Conservation (phyloP, 176 grass and related monocot species). For the Zoysia japonica region DNA sequence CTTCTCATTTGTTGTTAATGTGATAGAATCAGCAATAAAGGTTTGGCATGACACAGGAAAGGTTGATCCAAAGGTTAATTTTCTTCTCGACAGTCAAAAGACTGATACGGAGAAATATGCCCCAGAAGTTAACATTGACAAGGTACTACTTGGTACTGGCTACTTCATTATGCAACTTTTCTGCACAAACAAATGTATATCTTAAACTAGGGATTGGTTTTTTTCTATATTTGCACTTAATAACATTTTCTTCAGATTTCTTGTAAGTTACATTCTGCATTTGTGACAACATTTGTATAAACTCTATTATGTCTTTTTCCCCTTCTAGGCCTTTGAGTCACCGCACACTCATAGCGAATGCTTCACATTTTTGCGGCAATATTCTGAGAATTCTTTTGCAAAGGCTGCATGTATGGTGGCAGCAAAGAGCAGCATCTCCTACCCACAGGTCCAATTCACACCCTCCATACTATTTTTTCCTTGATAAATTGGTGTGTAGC, state of each 20-base stretch:
- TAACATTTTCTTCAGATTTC: background rate
- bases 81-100: constrained; percentile 86
- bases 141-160: constrained; percentile 52
- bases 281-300: background rate
- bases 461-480: background rate
- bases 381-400: constrained; percentile 66
- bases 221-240: constrained; percentile 16
- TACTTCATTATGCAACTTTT: background rate
- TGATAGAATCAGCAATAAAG: constrained; percentile 79
- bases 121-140: constrained; percentile 83
- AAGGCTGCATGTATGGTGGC: constrained; percentile 86
- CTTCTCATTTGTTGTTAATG: constrained; percentile 66
- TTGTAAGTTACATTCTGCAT: background rate
- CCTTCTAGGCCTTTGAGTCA: constrained; percentile 83
- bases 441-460: constrained; percentile 72
- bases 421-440: constrained; percentile 80
- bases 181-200: background rate
- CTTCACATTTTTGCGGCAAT: constrained; percentile 84
- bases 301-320: constrained; percentile 14
- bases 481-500: background rate
- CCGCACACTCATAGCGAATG: constrained; percentile 77
- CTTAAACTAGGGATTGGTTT: background rate
- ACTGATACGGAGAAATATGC: constrained; percentile 65
- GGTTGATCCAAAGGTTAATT: constrained; percentile 69
- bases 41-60: constrained; percentile 83